A percentile compares a stretch with the other conserved stretches of the same genome.
Evolutionary conservation across 257 asterid genomes (phyloP).

Genomic region (Asclepias syriaca): DNA sequence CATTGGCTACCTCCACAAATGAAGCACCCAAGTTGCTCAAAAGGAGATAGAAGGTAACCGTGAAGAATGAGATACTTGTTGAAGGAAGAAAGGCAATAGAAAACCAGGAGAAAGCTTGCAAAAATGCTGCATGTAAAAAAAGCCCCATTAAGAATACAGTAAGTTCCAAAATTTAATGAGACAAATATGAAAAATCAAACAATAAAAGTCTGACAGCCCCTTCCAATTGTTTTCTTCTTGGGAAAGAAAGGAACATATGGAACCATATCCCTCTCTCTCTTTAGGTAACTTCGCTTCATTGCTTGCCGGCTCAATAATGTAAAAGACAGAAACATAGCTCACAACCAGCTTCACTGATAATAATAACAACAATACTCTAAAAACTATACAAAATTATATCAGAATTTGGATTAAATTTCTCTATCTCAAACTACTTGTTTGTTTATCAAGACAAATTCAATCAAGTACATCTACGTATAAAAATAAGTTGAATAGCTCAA

Average conservation of each 20-base stretch:
- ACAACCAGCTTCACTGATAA: neutral
- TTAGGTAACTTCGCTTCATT: too few species aligned
- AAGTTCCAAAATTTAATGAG: neutral
- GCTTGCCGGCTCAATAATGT: neutral
- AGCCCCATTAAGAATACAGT: conserved; percentile 8
- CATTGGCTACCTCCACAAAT: conserved; percentile 88
- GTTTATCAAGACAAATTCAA: neutral
- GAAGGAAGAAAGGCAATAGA: conserved; percentile 49
- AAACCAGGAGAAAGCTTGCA: conserved; percentile 89
- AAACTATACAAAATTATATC: neutral
- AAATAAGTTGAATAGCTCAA: neutral
- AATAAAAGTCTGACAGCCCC: neutral
- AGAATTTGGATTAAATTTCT: neutral
- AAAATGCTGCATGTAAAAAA: conserved; percentile 51
- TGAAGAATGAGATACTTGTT: conserved; percentile 58
- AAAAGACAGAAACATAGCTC: neutral
- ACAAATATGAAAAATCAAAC: neutral
- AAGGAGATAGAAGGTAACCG: conserved; percentile 63
- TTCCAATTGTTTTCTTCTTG: neutral
- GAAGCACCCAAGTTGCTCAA: conserved; percentile 93
- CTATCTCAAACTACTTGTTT: neutral
- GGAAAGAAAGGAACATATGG: neutral
- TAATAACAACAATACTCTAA: neutral
- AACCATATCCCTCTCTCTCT: neutral
- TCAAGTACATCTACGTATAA: neutral